Evolutionary conservation across 2,329 filamentous ascomycete genomes (phyloP), one percentile per base, ranked within the genome.

Genomic region (Nigrospora osmanthi): DNA sequence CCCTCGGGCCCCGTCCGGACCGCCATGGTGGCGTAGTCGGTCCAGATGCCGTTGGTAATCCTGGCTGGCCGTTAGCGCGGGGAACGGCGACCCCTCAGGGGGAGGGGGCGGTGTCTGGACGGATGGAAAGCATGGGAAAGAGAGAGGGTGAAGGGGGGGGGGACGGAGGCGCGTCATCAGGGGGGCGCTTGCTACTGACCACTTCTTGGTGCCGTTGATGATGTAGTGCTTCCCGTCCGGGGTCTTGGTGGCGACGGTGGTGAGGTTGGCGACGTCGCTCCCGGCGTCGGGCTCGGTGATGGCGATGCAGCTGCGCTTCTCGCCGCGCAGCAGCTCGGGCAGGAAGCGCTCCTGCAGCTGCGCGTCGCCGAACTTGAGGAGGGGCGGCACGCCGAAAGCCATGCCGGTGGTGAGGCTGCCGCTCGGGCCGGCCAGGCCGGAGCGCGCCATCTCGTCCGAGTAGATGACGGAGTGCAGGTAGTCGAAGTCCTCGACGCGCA

Each of bases 221-320:
- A 89, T 72, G 57, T 84, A 89, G 54, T 78, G 67, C 58, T 80
- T 81, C 11, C 84, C 83, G 55, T 84, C 80, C 0, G 68, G 57
- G 7, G 71, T 76, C 60, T 80, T 82, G 4, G 62, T 68, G 2
- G 85, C 85, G 0, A 79, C 85, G 0, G 85, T 88, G 4, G 73
- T 72, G 51, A 89, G 85, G 54, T 83, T 84, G 7, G 83, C 82
- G 2, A 89, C 86, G 58, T 89, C 85, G 43, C 76, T 81, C 0
- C 86, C 85, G 0, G 84, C 84, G 43, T 79, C 80, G 0, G 86
- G 86, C 58, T 90, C 86, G 0, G 86, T 90, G 54, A 90, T 88
- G 11, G 85, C 86, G 52, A 90, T 88, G 56, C 85, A 89, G 13
- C 72, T 72, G 36, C 85, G 70, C 64, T 81, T 87, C 57, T 72